Percentiles rank a stretch among this genome's conserved stretches.
phyloP scores from a whole-genome alignment of 2,329 filamentous ascomycete species.

The Fusarium sp. region DNA sequence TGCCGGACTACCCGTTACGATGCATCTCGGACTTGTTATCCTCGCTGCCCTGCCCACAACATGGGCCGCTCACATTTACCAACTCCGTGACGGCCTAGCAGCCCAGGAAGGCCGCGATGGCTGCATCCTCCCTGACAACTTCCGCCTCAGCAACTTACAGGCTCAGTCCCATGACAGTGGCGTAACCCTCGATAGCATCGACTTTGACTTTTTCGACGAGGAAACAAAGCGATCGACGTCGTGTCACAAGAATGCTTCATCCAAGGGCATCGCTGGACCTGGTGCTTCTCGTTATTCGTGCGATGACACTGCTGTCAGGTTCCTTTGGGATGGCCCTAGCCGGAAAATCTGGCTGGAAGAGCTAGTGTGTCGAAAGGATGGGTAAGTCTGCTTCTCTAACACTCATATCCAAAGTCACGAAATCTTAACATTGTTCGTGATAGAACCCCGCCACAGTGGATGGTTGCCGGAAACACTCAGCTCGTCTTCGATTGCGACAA shows the following conservation, averaged over 20 bases:
- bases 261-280: constrained; percentile 42
- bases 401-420: not conserved
- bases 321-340: constrained; percentile 51
- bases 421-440: constrained; percentile 4
- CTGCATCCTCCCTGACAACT: constrained; percentile 53
- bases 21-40: constrained; percentile 34
- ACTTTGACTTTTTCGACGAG: constrained; percentile 55
- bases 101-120: constrained; percentile 36
- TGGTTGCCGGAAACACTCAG: constrained; percentile 45
- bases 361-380: constrained; percentile 51
- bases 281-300: constrained; percentile 54
- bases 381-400: constrained; percentile 44
- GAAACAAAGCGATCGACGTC: constrained; percentile 52
- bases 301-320: constrained; percentile 53
- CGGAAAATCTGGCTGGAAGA: constrained; percentile 55
- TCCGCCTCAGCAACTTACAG: constrained; percentile 51
- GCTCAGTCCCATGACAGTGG: constrained; percentile 48
- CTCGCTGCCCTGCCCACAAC: constrained; percentile 38
- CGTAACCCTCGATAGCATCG: constrained; percentile 45
- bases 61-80: constrained; percentile 42
- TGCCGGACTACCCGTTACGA: constrained; percentile 10
- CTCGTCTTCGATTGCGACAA: constrained; percentile 36
- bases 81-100: constrained; percentile 41
- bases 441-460: constrained; percentile 44
- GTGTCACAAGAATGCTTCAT: constrained; percentile 57